Evolutionary conservation across 805 yeast species (phyloP), one percentile per base, ranked within the genome.

Genomic region (Spencermartinsiella europaea): DNA sequence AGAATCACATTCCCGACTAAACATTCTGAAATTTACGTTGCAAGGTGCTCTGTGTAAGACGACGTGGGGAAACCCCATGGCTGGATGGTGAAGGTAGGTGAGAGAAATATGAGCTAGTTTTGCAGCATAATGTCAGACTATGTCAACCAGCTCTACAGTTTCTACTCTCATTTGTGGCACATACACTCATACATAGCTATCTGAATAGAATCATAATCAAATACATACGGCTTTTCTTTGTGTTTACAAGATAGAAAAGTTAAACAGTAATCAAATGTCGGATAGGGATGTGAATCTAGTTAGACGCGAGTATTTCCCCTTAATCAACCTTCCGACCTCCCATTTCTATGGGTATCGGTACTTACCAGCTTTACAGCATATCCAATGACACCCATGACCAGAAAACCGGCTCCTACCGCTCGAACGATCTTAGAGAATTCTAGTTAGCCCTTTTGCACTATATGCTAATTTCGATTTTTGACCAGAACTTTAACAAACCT

Each of bases 381-480:
- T 48, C 99, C 99, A 62, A 93, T 95, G 61, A 87, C 84, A 64
- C 99, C 99, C 90, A 91, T 93, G 80, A 91, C 91, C 59, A 91
- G 74, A 71, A 91, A 91, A 57, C 99, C 99, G 54, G 90, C 76
- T 61, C 98, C 98, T 44, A 91, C 98, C 44, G 97, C 97, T 70
- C 93, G 85, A 54, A 93, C 78, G 63, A 91, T 85, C 69, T 84
- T 83, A 49, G 81, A 60, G 75, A 86, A 91, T 71, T 91, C 99
- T 77, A 50, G 47, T 46, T 45, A 52, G 44, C n/a, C 22, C 27
- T 25, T 21, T 27, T 17, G 19, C 35, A 28, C 17, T 8, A n/a
- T 12, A 8, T 21, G 7, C n/a, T 8, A 12, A 12, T 15, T 21
- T 25, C 7, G 10, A n/a, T 21, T 19, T 42, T 42, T 14, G 21